These are phyloP conservation scores for Epichloe typhina DNA, from an alignment of 2,329 filamentous ascomycete species.

Conservation along the genomic window DNA sequence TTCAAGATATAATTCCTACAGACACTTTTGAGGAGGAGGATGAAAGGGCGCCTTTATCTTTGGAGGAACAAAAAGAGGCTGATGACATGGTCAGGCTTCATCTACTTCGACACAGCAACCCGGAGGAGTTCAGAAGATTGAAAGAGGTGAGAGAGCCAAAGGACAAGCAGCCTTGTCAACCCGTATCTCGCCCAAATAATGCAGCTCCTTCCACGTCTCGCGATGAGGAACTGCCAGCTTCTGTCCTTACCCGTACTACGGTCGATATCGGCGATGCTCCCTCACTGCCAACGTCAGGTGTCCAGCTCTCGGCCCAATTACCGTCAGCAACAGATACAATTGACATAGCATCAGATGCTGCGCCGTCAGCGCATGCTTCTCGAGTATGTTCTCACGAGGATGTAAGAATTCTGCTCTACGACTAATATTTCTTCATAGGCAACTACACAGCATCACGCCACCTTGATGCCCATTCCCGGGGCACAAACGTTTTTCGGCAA, in stretches of 20 bases:
- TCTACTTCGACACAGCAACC: conserved; percentile 19
- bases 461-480: conserved; percentile 21
- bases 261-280: conserved; percentile 1
- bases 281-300: not conserved
- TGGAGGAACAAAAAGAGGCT: conserved; percentile 46
- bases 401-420: not conserved
- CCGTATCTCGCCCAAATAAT: not conserved
- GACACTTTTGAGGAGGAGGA: conserved; percentile 65
- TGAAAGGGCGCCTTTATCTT: conserved; percentile 37
- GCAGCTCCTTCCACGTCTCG: not conserved
- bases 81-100: conserved; percentile 24
- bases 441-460: conserved; percentile 5
- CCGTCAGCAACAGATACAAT: not conserved
- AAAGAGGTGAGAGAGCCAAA: conserved; percentile 9
- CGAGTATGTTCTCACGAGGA: not conserved
- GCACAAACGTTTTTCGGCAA: conserved; percentile 25
- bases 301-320: not conserved
- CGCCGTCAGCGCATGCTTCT: not conserved
- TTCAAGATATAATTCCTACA: conserved; percentile 49
- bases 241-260: not conserved
- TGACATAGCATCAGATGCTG: not conserved
- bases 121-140: conserved; percentile 16
- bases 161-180: not conserved
- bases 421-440: not conserved
- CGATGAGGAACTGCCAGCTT: not conserved